These are phyloP conservation scores for Candida argentea DNA, from an alignment of 805 yeast genomes.

Conservation along the genomic window DNA sequence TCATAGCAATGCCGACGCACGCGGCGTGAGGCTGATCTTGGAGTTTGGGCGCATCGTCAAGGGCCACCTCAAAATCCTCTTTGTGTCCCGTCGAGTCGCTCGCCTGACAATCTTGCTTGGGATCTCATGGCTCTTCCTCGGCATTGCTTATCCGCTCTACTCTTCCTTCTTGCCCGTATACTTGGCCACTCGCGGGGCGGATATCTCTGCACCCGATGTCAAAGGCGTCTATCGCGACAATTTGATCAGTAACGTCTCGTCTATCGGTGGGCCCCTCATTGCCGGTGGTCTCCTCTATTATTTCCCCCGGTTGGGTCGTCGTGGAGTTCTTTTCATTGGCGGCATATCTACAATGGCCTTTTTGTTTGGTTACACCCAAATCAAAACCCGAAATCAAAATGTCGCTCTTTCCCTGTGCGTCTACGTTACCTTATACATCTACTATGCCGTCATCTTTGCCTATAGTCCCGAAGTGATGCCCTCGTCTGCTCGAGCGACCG, in stretches of 20 bases:
- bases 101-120: constrained; percentile 6
- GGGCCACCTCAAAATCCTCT: constrained; percentile 7
- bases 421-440: constrained; percentile 11
- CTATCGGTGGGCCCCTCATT: constrained; percentile 43
- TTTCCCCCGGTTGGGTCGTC: constrained; percentile 9
- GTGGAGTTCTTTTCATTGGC: constrained; percentile 12
- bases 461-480: constrained; percentile 29
- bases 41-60: constrained; percentile 3
- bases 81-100: constrained; percentile 4
- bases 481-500: constrained; percentile 25
- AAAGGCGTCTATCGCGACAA: constrained; percentile 38
- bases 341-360: constrained; percentile 13
- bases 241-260: constrained; percentile 35
- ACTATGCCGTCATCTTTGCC: constrained; percentile 23
- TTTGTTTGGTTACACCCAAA: constrained; percentile 13
- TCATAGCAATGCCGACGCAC: constrained; percentile 11
- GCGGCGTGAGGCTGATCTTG: constrained; percentile 4
- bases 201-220: constrained; percentile 28
- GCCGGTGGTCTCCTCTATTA: constrained; percentile 29
- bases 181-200: constrained; percentile 33
- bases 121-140: constrained; percentile 27
- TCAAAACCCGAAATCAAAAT: constrained; percentile 9
- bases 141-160: constrained; percentile 46
- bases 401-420: constrained; percentile 11
- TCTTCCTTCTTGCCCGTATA: constrained; percentile 41